Percentiles rank a stretch among this genome's conserved stretches.
Evolutionary conservation across 495 filamentous ascomycete genomes (phyloP).

Genomic region (Penicillium fimorum): DNA sequence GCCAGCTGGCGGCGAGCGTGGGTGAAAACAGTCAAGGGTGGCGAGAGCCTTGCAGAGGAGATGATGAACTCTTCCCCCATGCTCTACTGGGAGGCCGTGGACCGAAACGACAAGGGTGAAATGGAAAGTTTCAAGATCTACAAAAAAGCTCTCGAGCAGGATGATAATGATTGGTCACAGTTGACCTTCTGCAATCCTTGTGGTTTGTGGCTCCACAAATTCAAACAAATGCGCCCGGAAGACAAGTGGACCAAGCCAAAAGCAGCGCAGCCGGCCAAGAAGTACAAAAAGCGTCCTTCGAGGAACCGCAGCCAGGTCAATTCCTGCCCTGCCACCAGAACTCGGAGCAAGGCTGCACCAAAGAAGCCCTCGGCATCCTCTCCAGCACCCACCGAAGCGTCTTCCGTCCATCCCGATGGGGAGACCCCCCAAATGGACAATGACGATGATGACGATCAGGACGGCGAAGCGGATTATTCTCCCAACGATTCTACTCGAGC

Average conservation of each 20-base stretch:
- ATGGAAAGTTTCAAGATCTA: constrained; percentile 63
- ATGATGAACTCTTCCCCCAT: constrained; percentile 65
- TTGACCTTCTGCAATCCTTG: constrained; percentile 91
- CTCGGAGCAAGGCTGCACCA: constrained; percentile 33
- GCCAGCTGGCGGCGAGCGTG: constrained; percentile 93
- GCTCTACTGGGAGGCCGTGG: constrained; percentile 59
- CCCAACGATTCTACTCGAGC: constrained; percentile 40
- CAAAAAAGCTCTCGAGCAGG: constrained; percentile 67
- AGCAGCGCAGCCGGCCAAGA: constrained; percentile 30
- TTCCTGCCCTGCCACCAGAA: constrained; percentile 28
- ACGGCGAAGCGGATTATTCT: constrained; percentile 15
- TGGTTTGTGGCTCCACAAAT: constrained; percentile 89
- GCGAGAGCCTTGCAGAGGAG: constrained; percentile 60
- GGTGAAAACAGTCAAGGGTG: constrained; percentile 62
- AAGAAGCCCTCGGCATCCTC: constrained; percentile 37
- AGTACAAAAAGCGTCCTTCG: constrained; percentile 45
- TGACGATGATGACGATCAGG: constrained; percentile 26
- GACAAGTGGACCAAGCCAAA: constrained; percentile 70
- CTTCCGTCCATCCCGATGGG: constrained; percentile 39
- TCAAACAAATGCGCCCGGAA: constrained; percentile 76
- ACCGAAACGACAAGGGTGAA: constrained; percentile 57
- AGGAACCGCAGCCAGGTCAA: constrained; percentile 37
- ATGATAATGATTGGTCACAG: constrained; percentile 64
- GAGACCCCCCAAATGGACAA: constrained; percentile 36
- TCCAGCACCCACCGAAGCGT: constrained; percentile 43